Conservation (phyloP, 371 early-diverging fungal genomes). For the Blakeslea trispora region DNA sequence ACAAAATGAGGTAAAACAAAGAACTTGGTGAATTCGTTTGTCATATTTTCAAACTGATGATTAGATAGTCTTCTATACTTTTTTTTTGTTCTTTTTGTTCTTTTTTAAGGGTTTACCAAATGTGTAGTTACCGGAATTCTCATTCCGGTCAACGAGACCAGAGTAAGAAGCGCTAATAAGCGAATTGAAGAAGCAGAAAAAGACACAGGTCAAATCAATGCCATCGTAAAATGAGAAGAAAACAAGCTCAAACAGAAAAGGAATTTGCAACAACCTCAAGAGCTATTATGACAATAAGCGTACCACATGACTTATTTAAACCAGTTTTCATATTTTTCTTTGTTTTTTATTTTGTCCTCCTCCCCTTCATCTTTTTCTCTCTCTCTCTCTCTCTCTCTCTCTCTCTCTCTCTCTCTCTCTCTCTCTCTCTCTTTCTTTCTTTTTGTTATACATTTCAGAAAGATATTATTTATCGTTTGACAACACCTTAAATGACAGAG, state of each 20-base stretch:
- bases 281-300: neutral
- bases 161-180: neutral
- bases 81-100: neutral
- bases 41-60: too few species aligned
- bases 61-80: too few species aligned
- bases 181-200: too few species aligned
- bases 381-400: neutral
- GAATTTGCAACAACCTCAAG: neutral
- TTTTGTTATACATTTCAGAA: conserved; percentile 4
- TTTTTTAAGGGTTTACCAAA: conserved; percentile 21
- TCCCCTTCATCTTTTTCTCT: too few species aligned
- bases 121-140: conserved; percentile 19
- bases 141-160: conserved; percentile 13
- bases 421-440: neutral
- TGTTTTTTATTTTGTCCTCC: neutral
- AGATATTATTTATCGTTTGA: neutral
- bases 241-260: too few species aligned
- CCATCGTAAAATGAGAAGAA: too few species aligned
- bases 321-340: conserved; percentile 18
- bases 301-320: conserved; percentile 12
- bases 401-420: neutral
- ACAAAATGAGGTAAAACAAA: too few species aligned
- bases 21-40: too few species aligned
- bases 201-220: too few species aligned
- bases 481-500: conserved; percentile 21